Evolutionary conservation across 331 rosid species (phyloP), one percentile per base, ranked within the genome.

Genomic region (Malus hybrid): DNA sequence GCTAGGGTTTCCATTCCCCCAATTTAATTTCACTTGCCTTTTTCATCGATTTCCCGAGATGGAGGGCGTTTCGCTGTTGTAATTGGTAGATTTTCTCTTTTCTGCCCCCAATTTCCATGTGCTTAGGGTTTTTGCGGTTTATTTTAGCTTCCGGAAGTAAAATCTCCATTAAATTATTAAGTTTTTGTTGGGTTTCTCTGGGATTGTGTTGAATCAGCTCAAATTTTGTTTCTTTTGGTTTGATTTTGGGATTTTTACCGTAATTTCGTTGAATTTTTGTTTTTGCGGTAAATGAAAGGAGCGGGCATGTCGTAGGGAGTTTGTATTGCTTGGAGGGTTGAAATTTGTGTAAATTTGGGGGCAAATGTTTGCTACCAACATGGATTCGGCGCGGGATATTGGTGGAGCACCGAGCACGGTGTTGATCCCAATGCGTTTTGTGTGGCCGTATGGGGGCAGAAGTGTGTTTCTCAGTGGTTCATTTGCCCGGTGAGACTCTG

Each of bases 391-490:
- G 7, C 83, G 84, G 79, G 92, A 88, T 32, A 81, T 79, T 32
- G 83, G 82, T 67, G 87, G 85, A 74, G 88, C 79, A 79, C 81
- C 88, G 14, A 88, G 86, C 80, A 78, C 93, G 20, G 80, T 92
- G 86, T 69, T 87, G 69, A 82, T 90, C 79, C 99, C 97, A 67
- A 83, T 85, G 93, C 93, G 91, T 18, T 95, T 95, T 69, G 97
- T 92, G 70, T 95, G 99, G 99, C 95, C 87, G 18, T 87, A 92
- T 72, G 99, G 99, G 19, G 99, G 99, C 57, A 89, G 88, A 67
- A 86, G 81, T 78, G 97, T 95, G 28, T 89, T 75, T 85, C 91
- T 95, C 57, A 85, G 87, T 81, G 99, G 99, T 64, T 92, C 97
- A 72, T 95, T 95, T 84, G 85, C 93, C 7, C 77, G 93, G 99